phyloP scores from a whole-genome alignment of 2,329 filamentous ascomycete genomes.

The Cladophialophora yegresii region DNA sequence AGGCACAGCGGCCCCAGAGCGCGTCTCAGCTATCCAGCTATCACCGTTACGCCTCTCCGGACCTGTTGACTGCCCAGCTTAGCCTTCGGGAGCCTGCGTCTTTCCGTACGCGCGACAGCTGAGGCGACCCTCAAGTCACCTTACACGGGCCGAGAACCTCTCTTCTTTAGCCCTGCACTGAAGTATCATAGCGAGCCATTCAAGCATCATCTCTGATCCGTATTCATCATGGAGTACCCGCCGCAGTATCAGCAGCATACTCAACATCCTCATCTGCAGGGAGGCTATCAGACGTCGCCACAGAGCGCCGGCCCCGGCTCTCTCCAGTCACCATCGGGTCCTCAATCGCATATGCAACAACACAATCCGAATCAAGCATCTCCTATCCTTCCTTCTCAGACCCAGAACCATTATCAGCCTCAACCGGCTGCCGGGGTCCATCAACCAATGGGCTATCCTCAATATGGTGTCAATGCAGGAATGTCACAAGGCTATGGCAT shows the following conservation, averaged over 20 bases:
- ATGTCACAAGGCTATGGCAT: constrained; percentile 77
- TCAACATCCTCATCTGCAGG: constrained; percentile 60
- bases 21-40: constrained; percentile 25
- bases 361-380: constrained; percentile 67
- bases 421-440: constrained; percentile 62
- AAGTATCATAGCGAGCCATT: constrained; percentile 21
- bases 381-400: constrained; percentile 76
- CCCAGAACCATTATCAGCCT: constrained; percentile 64
- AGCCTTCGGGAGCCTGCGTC: constrained; percentile 28
- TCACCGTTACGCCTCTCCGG: constrained; percentile 18
- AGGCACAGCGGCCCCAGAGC: constrained; percentile 28
- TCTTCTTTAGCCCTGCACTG: constrained; percentile 24
- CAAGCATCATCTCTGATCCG: constrained; percentile 18
- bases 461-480: constrained; percentile 71
- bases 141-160: constrained; percentile 25
- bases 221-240: constrained; percentile 70
- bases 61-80: constrained; percentile 23
- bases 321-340: constrained; percentile 73
- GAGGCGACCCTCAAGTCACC: constrained; percentile 23
- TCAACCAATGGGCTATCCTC: constrained; percentile 77
- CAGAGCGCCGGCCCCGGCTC: constrained; percentile 51
- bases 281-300: constrained; percentile 65
- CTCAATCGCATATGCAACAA: constrained; percentile 65
- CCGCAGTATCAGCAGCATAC: constrained; percentile 71
- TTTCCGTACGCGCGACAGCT: constrained; percentile 28